A percentile compares a stretch with the other conserved stretches of the same genome.
phyloP scores from a whole-genome alignment of 345 rosid genomes.

The Angophora floribunda region DNA sequence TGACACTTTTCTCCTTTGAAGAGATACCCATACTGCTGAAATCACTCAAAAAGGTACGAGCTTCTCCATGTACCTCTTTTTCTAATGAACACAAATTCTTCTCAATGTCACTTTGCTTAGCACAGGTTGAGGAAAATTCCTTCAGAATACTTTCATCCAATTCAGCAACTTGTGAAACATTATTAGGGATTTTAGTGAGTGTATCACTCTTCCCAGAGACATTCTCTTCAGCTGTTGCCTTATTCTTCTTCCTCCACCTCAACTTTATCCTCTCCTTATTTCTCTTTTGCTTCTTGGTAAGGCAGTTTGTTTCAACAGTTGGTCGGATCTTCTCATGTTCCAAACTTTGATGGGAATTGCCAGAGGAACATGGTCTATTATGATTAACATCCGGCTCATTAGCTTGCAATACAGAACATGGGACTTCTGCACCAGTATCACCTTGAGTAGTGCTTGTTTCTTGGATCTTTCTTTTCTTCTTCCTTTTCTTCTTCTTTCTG shows the following conservation, averaged over 20 bases:
- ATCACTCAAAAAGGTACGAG: background rate
- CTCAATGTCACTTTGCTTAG: background rate
- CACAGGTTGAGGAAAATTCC: background rate
- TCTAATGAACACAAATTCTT: background rate
- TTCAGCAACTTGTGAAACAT: background rate
- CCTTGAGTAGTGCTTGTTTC: background rate
- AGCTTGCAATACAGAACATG: background rate
- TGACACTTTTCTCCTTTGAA: background rate
- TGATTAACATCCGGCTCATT: background rate
- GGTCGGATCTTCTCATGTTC: background rate
- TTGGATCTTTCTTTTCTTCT: background rate
- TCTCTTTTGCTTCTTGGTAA: background rate
- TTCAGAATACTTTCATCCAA: background rate
- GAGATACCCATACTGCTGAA: background rate
- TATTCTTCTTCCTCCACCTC: background rate
- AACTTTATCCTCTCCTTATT: background rate
- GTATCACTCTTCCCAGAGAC: background rate
- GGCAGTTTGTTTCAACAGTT: background rate
- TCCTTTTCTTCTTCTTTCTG: background rate
- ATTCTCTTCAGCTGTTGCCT: background rate
- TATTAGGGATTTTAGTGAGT: background rate
- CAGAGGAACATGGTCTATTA: background rate
- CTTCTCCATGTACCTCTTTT: background rate
- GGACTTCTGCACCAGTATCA: background rate
- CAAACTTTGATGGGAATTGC: background rate